Evolutionary conservation across 306 rosid genomes (phyloP).

Genomic region (Trifolium fragiferum): DNA sequence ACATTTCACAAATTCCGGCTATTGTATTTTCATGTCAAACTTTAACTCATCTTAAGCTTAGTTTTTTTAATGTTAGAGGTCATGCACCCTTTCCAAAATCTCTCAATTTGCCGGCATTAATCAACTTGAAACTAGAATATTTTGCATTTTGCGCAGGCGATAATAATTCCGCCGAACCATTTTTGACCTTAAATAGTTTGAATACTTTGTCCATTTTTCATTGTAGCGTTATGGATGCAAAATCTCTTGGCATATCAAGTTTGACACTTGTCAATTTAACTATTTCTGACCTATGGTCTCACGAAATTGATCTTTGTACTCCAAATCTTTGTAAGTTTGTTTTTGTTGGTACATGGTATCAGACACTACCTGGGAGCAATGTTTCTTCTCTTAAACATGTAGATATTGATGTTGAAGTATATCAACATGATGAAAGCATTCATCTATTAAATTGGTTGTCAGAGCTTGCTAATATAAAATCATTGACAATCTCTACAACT

Average conservation of each 20-base stretch:
- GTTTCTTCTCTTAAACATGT: constrained; percentile 28
- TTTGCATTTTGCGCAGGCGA: neutral
- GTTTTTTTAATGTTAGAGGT: neutral
- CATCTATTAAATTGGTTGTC: neutral
- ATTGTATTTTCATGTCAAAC: neutral
- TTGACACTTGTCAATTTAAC: constrained; percentile 6
- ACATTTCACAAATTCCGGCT: neutral
- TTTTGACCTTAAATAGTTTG: constrained; percentile 1
- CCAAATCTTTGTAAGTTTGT: neutral
- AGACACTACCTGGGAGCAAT: neutral
- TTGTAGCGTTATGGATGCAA: neutral
- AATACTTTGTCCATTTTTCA: constrained; percentile 1
- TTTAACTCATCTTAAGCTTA: constrained; percentile 31
- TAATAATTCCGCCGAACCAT: neutral
- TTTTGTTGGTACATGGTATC: neutral
- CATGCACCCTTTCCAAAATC: constrained; percentile 6
- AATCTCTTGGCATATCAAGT: constrained; percentile 18
- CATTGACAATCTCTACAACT: constrained; percentile 3
- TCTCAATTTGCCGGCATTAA: constrained; percentile 12
- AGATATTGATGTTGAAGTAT: neutral
- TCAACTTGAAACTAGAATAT: constrained; percentile 10
- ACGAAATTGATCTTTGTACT: constrained; percentile 9
- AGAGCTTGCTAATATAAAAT: constrained; percentile 11
- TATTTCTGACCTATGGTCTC: neutral
- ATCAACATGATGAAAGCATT: neutral